Base-by-base conservation (phyloP, 73 alveolate species). In the Effrenium voratum region DNA sequence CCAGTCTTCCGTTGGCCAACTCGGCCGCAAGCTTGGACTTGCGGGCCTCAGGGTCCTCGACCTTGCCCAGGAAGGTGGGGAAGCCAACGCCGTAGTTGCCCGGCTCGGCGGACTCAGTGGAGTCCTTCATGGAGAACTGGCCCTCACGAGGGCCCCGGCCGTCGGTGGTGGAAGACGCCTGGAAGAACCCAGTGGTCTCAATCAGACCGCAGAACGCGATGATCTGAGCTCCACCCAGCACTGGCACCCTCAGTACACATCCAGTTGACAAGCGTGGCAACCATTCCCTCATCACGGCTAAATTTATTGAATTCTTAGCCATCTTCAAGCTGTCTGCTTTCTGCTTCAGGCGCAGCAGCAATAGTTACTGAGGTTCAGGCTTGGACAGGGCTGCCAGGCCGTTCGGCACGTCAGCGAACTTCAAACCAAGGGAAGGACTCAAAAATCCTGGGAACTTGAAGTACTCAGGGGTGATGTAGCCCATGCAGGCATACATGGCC, bases 1-100 rank as follows among this genome's bases (percentile, higher is more conserved):
- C 72, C 16, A 57, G 72, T 57, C 72, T 0, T 57, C 72, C 72
- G 28, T 57, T 57, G 72, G 72, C 72, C 72, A 57, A 57, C 72
- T 57, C 72, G 72, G 72, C 72, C 16, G 72, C 72, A 57, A 57
- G 72, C 28, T 57, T 57, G n/a, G n/a, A n/a, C n/a, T 66, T 66
- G 38, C 79, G 79, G 22, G n/a, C 79, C 79, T 66, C 79, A 66
- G 79, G 79, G 79, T 66, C 38, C 79, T 66, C 79, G 79, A 66
- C 79, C 79, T 66, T 66, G 38, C 79, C 79, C 79, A 66, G 32
- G 79, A n/a, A n/a, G 72, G 16, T 57, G 72, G 72, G 72, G 72
- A 57, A 57, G 16, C 72, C 72, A 57, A 57, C 72, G 28, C 72
- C 72, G 28, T 57, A 57, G 72, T 57, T 57, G 72, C 72, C 72